phyloP scores from a whole-genome alignment of 257 asterid genomes.

The Nicotiana attenuata region DNA sequence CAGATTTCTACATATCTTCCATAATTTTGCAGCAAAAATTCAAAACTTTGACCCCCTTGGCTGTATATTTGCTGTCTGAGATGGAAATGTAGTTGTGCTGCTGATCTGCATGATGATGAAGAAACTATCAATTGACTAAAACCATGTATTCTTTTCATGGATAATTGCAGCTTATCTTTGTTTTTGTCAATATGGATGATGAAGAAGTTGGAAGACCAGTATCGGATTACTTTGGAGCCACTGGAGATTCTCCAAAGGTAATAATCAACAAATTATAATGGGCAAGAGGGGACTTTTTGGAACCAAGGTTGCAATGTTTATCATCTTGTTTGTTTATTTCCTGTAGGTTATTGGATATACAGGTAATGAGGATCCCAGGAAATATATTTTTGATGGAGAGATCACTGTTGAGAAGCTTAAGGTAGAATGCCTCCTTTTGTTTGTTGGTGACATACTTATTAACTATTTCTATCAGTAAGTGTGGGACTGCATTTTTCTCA shows the following conservation, averaged over 20 bases:
- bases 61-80: too few species aligned
- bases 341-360: conserved; percentile 67
- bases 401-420: conserved; percentile 64
- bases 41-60: too few species aligned
- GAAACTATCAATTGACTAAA: neutral
- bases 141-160: conserved; percentile 13
- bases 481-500: neutral
- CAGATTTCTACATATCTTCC: too few species aligned
- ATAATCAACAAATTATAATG: neutral
- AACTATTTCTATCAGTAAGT: neutral
- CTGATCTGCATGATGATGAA: too few species aligned
- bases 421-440: conserved; percentile 32
- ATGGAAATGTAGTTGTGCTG: too few species aligned
- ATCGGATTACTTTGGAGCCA: conserved; percentile 82
- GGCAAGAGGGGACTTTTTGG: neutral
- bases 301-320: neutral
- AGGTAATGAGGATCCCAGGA: conserved; percentile 58
- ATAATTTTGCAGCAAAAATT: too few species aligned
- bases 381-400: conserved; percentile 55
- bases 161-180: conserved; percentile 70
- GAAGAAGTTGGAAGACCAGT: conserved; percentile 89
- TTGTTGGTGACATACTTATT: neutral
- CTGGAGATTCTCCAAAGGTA: conserved; percentile 74
- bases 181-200: conserved; percentile 66
- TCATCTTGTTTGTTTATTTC: neutral